Evolutionary conservation across 2,329 filamentous ascomycete species (phyloP), one percentile per base, ranked within the genome.

Genomic region (Colletotrichum sublineola): DNA sequence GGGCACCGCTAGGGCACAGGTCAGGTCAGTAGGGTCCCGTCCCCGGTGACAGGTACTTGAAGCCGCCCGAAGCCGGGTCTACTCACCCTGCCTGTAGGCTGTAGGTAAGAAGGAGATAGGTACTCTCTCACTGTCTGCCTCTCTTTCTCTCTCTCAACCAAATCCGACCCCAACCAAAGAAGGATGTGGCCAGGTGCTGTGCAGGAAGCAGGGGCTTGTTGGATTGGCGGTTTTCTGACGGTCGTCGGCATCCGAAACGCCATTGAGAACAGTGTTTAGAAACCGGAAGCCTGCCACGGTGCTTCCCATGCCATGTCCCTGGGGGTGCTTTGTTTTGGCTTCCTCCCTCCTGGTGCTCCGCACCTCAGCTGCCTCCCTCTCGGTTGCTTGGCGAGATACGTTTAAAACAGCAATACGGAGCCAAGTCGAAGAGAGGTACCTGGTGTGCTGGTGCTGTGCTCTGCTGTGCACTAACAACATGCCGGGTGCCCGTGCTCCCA

Each of bases 191-290:
- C 18, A n/a, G 29, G 31, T 36, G 52, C 31, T 9, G 55, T 15
- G 36, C 36, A 58, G 56, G 24, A 40, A n/a, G 38, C 56, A 58
- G 61, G 46, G 61, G 61, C 46, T 29, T 29, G 61, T 63, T 50
- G 48, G 61, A 53, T 53, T 67, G 46, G 56, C 56, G 52, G 55
- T 44, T 67, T 53, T 44, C 31, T 52, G 52, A 57, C 64, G 50
- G 67, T 33, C 52, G 38, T 52, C 42, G 57, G 64, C 64, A 71
- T 68, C 63, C 68, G 69, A 71, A 71, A 71, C 69, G 46, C 69
- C 36, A 58, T 68, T 31, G 58, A 53, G 65, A 63, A 71, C 64
- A 63, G 58, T 31, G 65, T 68, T 63, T 60, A 56, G 53, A 40
- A 58, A 58, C 64, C 31, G 44, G 58, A 33, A 42, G 68, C 68